These are phyloP conservation scores for Barnettozyma populi DNA, from an alignment of 805 yeast species.

Conservation along the genomic window DNA sequence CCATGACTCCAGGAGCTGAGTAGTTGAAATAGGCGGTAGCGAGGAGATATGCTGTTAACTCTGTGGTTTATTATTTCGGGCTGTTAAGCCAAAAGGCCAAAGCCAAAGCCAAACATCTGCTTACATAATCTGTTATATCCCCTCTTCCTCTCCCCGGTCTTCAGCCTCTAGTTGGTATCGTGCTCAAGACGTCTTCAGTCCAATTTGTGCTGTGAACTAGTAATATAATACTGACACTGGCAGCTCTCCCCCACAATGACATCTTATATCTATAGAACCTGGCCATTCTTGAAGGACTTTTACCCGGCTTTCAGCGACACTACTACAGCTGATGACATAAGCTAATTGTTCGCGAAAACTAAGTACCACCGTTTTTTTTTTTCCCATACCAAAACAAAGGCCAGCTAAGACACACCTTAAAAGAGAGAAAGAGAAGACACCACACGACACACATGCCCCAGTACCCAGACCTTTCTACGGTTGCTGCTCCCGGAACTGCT, in stretches of 20 bases:
- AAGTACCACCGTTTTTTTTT: not conserved
- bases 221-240: no score
- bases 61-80: no score
- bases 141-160: no score
- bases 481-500: not conserved
- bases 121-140: no score
- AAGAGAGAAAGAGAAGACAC: not conserved
- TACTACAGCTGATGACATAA: not conserved
- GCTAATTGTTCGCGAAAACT: not conserved
- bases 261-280: no score
- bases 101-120: no score
- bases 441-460: slow-evolving; percentile 3
- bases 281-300: no score
- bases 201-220: no score
- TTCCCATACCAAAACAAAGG: not conserved
- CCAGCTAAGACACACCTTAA: not conserved
- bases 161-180: no score
- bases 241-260: no score
- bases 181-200: no score
- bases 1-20: slow-evolving; percentile 4
- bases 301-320: not conserved
- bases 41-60: not conserved
- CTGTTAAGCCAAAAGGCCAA: no score
- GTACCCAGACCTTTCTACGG: slow-evolving; percentile 5
- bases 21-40: not conserved